Conservation (phyloP, 1,284 basidiomycete species). For the Meripilus lineatus region DNA sequence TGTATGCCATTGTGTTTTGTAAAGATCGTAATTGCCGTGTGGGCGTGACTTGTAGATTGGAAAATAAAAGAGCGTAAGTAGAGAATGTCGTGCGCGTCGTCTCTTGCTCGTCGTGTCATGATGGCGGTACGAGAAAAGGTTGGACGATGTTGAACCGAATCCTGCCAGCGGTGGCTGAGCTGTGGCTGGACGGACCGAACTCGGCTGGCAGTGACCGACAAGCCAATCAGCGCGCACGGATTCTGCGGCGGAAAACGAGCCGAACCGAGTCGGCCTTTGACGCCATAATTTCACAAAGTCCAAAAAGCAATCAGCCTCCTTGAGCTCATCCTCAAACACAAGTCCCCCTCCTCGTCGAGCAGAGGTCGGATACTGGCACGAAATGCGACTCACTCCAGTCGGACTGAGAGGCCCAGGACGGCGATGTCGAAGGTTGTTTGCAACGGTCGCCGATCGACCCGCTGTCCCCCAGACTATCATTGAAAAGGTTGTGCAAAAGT, state of each 20-base stretch:
- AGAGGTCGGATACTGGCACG: background rate
- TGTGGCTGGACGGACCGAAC: too few relatives aligned
- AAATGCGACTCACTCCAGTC: background rate
- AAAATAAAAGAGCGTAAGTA: too few relatives aligned
- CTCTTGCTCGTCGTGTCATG: too few relatives aligned
- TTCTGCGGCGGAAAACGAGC: too few relatives aligned
- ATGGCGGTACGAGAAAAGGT: too few relatives aligned
- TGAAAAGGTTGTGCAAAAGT: conserved; percentile 97
- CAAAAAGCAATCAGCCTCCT: too few relatives aligned
- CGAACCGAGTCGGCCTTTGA: background rate
- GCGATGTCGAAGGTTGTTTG: conserved; percentile 26
- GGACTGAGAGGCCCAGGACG: background rate
- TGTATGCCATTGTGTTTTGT: conserved; percentile 6
- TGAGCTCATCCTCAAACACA: background rate
- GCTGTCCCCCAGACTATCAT: conserved; percentile 82
- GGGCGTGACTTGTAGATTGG: too few relatives aligned
- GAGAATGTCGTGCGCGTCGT: too few relatives aligned
- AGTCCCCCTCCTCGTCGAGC: background rate
- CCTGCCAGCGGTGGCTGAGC: too few relatives aligned
- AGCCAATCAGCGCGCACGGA: too few relatives aligned
- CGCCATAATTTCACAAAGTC: background rate
- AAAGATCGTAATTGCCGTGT: conserved; percentile 18
- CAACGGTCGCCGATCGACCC: conserved; percentile 27
- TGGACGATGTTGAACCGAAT: too few relatives aligned
- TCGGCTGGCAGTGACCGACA: too few relatives aligned